phyloP scores from a whole-genome alignment of 495 filamentous ascomycete species.

The Talaromyces stipitatus region DNA sequence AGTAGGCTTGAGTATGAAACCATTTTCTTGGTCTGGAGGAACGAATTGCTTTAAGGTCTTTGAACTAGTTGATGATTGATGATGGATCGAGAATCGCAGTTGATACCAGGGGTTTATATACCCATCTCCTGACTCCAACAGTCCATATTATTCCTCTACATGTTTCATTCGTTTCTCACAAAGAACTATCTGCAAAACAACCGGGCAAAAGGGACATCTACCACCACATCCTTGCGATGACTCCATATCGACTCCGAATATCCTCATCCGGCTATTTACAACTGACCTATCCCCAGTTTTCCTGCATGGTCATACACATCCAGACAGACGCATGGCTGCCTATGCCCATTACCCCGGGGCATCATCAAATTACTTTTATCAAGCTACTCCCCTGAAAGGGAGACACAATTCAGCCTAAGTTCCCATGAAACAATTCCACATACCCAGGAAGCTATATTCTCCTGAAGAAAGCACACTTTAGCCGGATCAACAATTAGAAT shows the following conservation, averaged over 20 bases:
- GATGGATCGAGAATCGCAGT: not conserved
- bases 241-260: not conserved
- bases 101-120: not conserved
- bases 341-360: too few relatives aligned
- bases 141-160: too few relatives aligned
- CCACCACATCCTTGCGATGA: not conserved
- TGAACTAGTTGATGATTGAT: not conserved
- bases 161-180: too few relatives aligned
- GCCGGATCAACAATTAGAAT: not conserved
- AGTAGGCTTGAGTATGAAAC: conserved; percentile 37
- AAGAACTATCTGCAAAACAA: not conserved
- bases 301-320: not conserved
- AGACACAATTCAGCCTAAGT: not conserved
- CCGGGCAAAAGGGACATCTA: not conserved
- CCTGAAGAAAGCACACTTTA: not conserved
- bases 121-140: not conserved
- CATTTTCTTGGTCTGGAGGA: conserved; percentile 26
- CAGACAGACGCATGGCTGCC: too few relatives aligned
- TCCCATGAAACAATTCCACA: not conserved
- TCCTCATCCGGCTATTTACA: not conserved
- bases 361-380: not conserved
- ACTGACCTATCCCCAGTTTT: not conserved
- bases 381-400: not conserved
- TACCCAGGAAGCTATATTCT: not conserved
- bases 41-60: not conserved